These are phyloP conservation scores for Fusarium armeniacum DNA, from an alignment of 2,329 filamentous ascomycete genomes.

Conservation along the genomic window DNA sequence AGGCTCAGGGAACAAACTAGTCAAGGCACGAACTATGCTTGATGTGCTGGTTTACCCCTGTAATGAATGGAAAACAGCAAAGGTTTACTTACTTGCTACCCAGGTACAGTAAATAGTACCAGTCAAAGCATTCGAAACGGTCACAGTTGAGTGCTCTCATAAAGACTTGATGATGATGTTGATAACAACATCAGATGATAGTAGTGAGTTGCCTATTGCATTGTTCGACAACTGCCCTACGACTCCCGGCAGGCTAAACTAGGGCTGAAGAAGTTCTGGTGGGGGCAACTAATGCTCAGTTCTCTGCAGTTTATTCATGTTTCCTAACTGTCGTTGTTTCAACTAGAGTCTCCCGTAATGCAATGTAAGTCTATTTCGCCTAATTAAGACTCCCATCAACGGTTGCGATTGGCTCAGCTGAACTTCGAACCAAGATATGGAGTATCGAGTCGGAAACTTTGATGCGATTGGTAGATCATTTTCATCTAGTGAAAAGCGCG, in stretches of 20 bases:
- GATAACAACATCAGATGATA: neutral
- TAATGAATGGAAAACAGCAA: neutral
- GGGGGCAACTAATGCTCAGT: constrained; percentile 2
- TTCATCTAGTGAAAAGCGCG: neutral
- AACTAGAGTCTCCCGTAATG: constrained; percentile 18
- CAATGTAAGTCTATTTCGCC: constrained; percentile 15
- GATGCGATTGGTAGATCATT: constrained; percentile 3
- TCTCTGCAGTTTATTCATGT: neutral
- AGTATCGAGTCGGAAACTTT: neutral
- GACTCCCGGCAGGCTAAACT: neutral
- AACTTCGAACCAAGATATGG: neutral
- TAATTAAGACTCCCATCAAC: neutral
- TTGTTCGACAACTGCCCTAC: neutral
- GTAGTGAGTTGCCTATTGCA: neutral
- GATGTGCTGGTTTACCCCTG: neutral
- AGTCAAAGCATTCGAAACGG: neutral
- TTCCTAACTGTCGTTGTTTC: constrained; percentile 20
- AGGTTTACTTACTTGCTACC: too few species aligned
- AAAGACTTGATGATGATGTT: neutral
- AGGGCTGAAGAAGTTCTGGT: constrained; percentile 16
- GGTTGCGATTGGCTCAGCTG: constrained; percentile 9
- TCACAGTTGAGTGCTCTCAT: neutral
- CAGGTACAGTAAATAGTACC: too few species aligned
- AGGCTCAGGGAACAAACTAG: neutral
- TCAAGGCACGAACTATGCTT: neutral